Evolutionary conservation across 306 rosid genomes (phyloP).

Genomic region (Quercus aquifolioides): DNA sequence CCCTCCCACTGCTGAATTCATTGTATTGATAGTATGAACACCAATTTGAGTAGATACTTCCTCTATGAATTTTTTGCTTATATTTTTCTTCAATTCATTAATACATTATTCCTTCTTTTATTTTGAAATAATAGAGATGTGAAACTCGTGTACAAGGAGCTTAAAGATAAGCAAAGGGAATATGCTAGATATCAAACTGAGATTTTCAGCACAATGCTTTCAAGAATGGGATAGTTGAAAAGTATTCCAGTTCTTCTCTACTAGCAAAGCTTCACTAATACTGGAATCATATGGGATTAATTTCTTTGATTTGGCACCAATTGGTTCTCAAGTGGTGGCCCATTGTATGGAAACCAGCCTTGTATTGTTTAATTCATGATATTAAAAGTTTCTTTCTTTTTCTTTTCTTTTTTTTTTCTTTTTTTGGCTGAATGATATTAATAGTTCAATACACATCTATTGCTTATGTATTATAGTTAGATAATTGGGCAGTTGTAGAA

Average conservation of each 20-base stretch:
- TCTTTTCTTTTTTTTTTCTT: too few species aligned
- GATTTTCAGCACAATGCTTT: constrained; percentile 59
- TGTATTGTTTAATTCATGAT: background rate
- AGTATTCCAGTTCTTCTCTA: background rate
- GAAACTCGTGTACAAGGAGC: constrained; percentile 47
- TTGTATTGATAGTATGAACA: too few species aligned
- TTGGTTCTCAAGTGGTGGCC: background rate
- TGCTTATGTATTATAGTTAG: too few species aligned
- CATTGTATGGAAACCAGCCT: background rate
- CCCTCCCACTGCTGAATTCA: too few species aligned
- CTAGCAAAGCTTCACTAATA: too few species aligned
- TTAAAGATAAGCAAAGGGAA: constrained; percentile 51
- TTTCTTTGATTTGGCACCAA: too few species aligned
- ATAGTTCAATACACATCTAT: too few species aligned
- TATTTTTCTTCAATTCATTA: background rate
- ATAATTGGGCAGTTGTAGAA: too few species aligned
- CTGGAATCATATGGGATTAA: too few species aligned
- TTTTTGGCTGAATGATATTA: too few species aligned
- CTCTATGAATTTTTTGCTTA: background rate
- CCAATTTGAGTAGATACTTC: too few species aligned
- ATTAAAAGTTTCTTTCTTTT: background rate
- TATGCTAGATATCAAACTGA: constrained; percentile 41
- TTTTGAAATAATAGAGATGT: constrained; percentile 44
- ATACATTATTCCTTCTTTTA: background rate
- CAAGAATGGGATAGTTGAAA: constrained; percentile 41